These are phyloP conservation scores for Hansenula anomala DNA, from an alignment of 1,139 yeast genomes.

Conservation along the genomic window DNA sequence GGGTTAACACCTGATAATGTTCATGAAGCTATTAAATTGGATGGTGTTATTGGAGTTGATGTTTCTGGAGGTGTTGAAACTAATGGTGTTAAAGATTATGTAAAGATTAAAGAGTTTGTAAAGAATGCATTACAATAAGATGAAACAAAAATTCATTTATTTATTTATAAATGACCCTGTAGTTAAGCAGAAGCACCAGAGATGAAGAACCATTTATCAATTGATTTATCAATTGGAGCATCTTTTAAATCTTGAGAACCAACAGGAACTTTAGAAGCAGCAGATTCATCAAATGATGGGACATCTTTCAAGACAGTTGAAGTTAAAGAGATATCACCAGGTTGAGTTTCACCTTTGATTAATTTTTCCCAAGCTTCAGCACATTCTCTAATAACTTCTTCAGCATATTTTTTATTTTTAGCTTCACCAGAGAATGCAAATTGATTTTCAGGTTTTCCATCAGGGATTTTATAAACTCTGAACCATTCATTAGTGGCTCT, in stretches of 20 bases:
- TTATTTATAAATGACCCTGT: not conserved
- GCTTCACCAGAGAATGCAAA: constrained; percentile 85
- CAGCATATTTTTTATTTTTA: constrained; percentile 68
- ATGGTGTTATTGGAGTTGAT: constrained; percentile 78
- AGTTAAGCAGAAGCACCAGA: constrained; percentile 71
- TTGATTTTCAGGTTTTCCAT: constrained; percentile 82
- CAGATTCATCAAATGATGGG: constrained; percentile 44
- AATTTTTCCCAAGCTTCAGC: constrained; percentile 68
- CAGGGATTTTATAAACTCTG: constrained; percentile 85
- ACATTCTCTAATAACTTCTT: constrained; percentile 67
- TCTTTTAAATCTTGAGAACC: constrained; percentile 68
- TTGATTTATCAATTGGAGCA: constrained; percentile 93
- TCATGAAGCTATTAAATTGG: constrained; percentile 37
- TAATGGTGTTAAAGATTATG: constrained; percentile 61
- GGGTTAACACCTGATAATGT: constrained; percentile 81
- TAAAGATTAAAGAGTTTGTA: constrained; percentile 57
- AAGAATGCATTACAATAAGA: constrained; percentile 35
- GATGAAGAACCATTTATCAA: constrained; percentile 99
- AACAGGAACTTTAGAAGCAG: constrained; percentile 54
- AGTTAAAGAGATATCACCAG: constrained; percentile 51
- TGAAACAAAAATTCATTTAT: not conserved
- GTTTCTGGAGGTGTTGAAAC: constrained; percentile 96
- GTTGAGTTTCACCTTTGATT: constrained; percentile 42
- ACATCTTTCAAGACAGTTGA: constrained; percentile 70
- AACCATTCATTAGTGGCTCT: constrained; percentile 89